Conservation (phyloP, 192 early-diverging fungal genomes). For the Entomortierella chlamydospora region DNA sequence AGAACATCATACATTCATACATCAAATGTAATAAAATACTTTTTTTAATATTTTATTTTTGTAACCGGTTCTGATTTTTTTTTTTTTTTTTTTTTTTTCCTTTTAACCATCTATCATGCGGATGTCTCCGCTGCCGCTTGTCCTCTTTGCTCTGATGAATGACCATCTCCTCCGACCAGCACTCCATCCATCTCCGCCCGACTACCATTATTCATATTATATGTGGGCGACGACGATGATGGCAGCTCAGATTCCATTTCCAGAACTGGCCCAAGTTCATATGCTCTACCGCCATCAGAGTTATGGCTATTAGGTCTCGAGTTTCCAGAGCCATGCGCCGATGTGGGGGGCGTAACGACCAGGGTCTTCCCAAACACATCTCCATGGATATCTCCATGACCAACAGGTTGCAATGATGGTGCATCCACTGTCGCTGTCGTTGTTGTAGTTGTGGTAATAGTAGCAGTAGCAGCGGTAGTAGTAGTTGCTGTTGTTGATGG, state of each 20-base stretch:
- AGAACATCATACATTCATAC: too few species aligned
- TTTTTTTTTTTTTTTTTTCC: too few species aligned
- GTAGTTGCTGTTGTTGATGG: not conserved
- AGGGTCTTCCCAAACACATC: slow-evolving; percentile 46
- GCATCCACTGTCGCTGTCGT: too few species aligned
- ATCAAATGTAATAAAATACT: too few species aligned
- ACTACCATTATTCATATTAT: not conserved
- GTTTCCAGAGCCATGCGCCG: not conserved
- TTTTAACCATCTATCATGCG: too few species aligned
- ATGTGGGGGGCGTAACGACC: slow-evolving; percentile 2
- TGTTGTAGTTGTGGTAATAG: too few species aligned
- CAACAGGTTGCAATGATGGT: not conserved
- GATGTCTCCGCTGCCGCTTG: too few species aligned
- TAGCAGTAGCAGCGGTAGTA: too few species aligned
- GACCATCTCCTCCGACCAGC: not conserved
- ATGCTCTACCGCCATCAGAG: not conserved
- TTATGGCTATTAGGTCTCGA: not conserved
- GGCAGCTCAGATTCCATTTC: slow-evolving; percentile 12
- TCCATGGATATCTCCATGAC: not conserved
- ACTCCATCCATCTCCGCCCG: not conserved
- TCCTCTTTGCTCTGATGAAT: too few species aligned
- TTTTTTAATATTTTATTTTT: too few species aligned
- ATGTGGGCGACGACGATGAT: not conserved
- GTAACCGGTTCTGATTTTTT: too few species aligned
- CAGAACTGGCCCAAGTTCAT: slow-evolving; percentile 9